A percentile compares a stretch with the other conserved stretches of the same genome.
phyloP scores from a whole-genome alignment of 2,329 filamentous ascomycete species.

The Verticillium nonalfalfae region DNA sequence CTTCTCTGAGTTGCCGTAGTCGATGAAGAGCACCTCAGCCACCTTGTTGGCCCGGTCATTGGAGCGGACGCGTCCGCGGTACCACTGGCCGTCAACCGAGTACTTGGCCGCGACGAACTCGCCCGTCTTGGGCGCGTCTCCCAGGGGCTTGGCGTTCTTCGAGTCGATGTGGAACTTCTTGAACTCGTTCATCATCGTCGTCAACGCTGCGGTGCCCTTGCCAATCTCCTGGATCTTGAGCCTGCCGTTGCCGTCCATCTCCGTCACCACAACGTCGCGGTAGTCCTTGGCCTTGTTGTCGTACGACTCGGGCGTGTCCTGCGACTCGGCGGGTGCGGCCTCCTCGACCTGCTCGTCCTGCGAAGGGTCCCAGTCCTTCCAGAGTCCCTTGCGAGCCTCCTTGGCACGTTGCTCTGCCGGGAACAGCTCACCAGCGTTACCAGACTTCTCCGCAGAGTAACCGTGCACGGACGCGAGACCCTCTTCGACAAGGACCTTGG shows the following conservation, averaged over 20 bases:
- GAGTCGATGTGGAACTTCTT: constrained; percentile 83
- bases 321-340: constrained; percentile 45
- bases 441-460: constrained; percentile 93
- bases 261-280: constrained; percentile 86
- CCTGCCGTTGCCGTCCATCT: constrained; percentile 74
- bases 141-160: constrained; percentile 68
- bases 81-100: constrained; percentile 86
- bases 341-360: constrained; percentile 64
- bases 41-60: constrained; percentile 89
- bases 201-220: constrained; percentile 75
- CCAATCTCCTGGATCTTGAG: constrained; percentile 91
- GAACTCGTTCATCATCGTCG: constrained; percentile 86
- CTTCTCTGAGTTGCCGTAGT: constrained; percentile 92
- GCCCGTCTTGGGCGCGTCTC: constrained; percentile 77
- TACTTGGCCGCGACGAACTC: constrained; percentile 91
- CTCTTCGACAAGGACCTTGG: constrained; percentile 88
- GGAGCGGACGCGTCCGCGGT: constrained; percentile 81
- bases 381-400: constrained; percentile 79
- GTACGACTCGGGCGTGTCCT: constrained; percentile 33
- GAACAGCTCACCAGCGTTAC: constrained; percentile 80
- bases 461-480: constrained; percentile 87
- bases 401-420: constrained; percentile 86
- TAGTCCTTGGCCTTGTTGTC: constrained; percentile 73
- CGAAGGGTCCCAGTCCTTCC: constrained; percentile 91
- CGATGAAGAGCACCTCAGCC: constrained; percentile 87